Evolutionary conservation across 2,329 filamentous ascomycete species (phyloP).

Genomic region (Waltergamsia citrina): DNA sequence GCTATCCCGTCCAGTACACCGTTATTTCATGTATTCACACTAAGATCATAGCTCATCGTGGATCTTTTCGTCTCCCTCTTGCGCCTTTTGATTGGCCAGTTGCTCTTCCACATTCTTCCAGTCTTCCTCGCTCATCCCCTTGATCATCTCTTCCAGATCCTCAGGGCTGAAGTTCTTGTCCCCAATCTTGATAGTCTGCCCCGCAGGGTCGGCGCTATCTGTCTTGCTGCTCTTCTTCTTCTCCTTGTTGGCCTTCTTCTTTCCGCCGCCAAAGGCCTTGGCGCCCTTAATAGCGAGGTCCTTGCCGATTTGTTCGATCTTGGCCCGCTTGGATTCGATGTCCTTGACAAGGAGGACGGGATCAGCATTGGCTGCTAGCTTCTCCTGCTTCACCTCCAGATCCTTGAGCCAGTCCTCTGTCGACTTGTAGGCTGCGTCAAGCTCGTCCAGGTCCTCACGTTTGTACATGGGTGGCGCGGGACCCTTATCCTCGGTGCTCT

Average conservation of each 20-base stretch:
- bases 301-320: slow-evolving; percentile 61
- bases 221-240: slow-evolving; percentile 25
- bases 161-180: slow-evolving; percentile 18
- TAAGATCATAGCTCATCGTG: slow-evolving; percentile 8
- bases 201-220: slow-evolving; percentile 20
- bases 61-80: slow-evolving; percentile 15
- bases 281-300: slow-evolving; percentile 64
- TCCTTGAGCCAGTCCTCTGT: slow-evolving; percentile 67
- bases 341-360: slow-evolving; percentile 68
- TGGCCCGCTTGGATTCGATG: slow-evolving; percentile 55
- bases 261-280: slow-evolving; percentile 39
- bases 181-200: slow-evolving; percentile 31
- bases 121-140: slow-evolving; percentile 13
- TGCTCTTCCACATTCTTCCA: slow-evolving; percentile 17
- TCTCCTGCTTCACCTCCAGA: slow-evolving; percentile 61
- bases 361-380: slow-evolving; percentile 60
- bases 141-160: slow-evolving; percentile 40
- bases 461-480: slow-evolving; percentile 61
- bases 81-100: slow-evolving; percentile 14
- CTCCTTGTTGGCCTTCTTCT: slow-evolving; percentile 34
- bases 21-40: not conserved
- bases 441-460: slow-evolving; percentile 57
- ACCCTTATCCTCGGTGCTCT: slow-evolving; percentile 35
- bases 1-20: no score
- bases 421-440: slow-evolving; percentile 53